Conservation (phyloP, 805 yeast species). For the Geotrichum ghanense region DNA sequence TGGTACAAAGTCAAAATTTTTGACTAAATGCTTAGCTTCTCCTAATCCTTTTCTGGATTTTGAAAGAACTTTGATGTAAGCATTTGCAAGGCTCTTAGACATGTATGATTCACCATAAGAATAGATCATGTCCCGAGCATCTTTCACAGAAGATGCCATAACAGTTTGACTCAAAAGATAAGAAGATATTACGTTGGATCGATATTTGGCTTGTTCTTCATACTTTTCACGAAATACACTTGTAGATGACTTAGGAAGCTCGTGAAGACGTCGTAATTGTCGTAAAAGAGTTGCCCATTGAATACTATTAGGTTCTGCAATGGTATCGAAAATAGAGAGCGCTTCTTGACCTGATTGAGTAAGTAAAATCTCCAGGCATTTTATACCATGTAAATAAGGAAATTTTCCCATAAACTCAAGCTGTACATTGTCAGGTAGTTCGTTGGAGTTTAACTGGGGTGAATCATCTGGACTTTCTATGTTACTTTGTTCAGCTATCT, state of each 20-base stretch:
- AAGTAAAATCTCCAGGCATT: conserved; percentile 11
- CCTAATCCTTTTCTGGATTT: not conserved
- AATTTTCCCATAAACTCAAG: conserved; percentile 8
- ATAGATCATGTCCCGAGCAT: not conserved
- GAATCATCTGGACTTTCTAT: not conserved
- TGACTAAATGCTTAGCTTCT: not conserved
- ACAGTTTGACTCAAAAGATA: not conserved
- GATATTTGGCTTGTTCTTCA: not conserved
- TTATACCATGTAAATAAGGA: conserved; percentile 13
- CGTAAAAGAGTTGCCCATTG: conserved; percentile 19
- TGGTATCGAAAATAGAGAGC: conserved; percentile 6
- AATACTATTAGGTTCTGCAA: conserved; percentile 3
- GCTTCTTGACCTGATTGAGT: conserved; percentile 10
- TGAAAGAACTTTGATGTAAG: not conserved
- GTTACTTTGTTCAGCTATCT: not conserved
- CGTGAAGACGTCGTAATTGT: conserved; percentile 11
- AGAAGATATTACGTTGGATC: not conserved
- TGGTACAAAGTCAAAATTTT: not conserved
- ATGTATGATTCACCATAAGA: not conserved
- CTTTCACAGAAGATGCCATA: not conserved
- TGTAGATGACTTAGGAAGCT: conserved; percentile 8
- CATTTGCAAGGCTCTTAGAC: not conserved
- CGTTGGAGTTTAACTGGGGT: not conserved
- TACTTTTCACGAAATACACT: not conserved
- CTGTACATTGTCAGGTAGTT: not conserved